Evolutionary conservation across 179 eudicot species (phyloP).

Genomic region (Spergularia azorica): DNA sequence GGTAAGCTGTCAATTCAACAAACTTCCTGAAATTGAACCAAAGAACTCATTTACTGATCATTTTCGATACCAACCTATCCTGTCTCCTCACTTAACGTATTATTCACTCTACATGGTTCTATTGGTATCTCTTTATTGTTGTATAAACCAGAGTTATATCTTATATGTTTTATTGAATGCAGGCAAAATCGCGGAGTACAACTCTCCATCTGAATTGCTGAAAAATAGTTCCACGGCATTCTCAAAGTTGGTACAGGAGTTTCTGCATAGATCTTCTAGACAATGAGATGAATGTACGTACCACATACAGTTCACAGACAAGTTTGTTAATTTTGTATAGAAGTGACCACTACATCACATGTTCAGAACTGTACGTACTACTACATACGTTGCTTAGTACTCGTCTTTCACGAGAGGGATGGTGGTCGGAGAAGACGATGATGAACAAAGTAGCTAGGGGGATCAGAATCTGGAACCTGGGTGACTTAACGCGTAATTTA

Average conservation of each 20-base stretch:
- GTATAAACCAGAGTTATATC: background rate
- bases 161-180: background rate
- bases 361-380: background rate
- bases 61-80: background rate
- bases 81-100: too few relatives aligned
- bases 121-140: background rate
- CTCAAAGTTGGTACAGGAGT: constrained; percentile 75
- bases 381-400: background rate
- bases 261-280: constrained; percentile 54
- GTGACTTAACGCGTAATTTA: constrained; percentile 1
- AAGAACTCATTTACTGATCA: background rate
- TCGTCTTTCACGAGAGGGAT: background rate
- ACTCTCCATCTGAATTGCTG: constrained; percentile 64
- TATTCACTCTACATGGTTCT: background rate
- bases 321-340: constrained; percentile 4
- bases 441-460: constrained; percentile 1
- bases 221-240: constrained; percentile 58
- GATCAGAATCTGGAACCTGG: background rate
- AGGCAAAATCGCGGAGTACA: constrained; percentile 57
- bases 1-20: constrained; percentile 37
- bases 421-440: background rate
- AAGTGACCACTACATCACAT: background rate
- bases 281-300: constrained; percentile 17
- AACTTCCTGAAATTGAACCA: background rate
- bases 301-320: background rate